Evolutionary conservation across 345 rosid species (phyloP).

Genomic region (Salix arbutifolia): DNA sequence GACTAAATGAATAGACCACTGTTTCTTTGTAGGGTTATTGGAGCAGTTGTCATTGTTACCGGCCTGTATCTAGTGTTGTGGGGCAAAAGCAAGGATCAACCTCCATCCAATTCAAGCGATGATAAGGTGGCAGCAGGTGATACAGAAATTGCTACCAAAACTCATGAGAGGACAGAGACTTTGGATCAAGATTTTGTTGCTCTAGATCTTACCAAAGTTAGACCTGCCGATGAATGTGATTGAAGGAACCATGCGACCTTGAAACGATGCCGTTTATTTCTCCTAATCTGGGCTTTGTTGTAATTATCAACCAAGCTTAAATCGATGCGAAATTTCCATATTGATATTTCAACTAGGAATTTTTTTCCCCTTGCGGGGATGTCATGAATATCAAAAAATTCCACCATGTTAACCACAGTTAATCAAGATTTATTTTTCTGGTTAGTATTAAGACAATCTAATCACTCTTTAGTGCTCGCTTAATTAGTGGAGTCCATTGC

Average conservation of each 20-base stretch:
- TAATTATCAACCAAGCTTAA: background rate
- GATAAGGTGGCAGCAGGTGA: background rate
- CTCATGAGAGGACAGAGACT: background rate
- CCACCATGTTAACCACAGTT: background rate
- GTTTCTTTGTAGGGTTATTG: slow-evolving; percentile 41
- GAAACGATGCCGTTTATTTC: background rate
- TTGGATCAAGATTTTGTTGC: background rate
- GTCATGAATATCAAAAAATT: background rate
- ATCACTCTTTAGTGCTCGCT: background rate
- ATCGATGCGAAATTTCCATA: background rate
- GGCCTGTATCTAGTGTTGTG: slow-evolving; percentile 74
- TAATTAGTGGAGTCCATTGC: background rate
- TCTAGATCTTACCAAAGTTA: slow-evolving; percentile 13
- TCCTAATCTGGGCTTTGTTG: background rate
- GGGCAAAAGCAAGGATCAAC: slow-evolving; percentile 70
- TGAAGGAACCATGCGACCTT: background rate
- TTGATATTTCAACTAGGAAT: background rate
- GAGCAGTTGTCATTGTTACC: slow-evolving; percentile 55
- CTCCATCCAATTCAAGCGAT: background rate
- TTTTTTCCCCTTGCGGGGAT: background rate
- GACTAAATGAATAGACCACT: background rate
- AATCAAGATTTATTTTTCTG: background rate
- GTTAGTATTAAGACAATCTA: background rate
- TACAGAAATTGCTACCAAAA: background rate
- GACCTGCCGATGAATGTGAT: background rate